These are phyloP conservation scores for Aureobasidium sp. DNA, from an alignment of 2,329 filamentous ascomycete genomes.

Conservation along the genomic window DNA sequence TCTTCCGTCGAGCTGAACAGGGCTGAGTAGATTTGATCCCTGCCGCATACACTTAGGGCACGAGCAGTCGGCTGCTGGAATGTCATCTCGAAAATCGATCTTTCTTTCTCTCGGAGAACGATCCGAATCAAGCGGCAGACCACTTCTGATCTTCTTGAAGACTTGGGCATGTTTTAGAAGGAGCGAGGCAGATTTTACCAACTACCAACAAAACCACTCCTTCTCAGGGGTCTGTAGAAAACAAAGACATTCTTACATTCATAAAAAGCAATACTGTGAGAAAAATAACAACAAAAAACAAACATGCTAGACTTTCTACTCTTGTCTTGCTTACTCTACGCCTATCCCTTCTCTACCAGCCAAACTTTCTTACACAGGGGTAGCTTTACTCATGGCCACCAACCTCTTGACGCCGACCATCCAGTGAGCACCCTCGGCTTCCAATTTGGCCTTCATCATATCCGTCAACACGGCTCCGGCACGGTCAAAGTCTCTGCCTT, in stretches of 20 bases:
- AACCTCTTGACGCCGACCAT: constrained; percentile 38
- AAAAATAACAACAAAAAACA: neutral
- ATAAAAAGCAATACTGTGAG: neutral
- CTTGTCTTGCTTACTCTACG: neutral
- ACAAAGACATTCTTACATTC: neutral
- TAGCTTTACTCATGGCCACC: constrained; percentile 33
- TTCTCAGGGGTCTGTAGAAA: too few species aligned
- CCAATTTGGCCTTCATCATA: constrained; percentile 42
- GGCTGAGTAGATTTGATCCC: neutral
- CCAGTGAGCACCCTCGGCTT: constrained; percentile 43
- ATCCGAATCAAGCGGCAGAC: neutral
- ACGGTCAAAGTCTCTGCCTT: constrained; percentile 38
- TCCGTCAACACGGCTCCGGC: constrained; percentile 39
- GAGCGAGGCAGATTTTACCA: too few species aligned
- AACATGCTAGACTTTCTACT: neutral
- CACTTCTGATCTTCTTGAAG: neutral
- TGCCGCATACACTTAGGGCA: neutral
- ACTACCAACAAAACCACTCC: too few species aligned
- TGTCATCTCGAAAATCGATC: neutral
- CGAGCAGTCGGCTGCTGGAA: neutral
- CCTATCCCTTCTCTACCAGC: neutral
- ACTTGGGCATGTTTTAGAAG: neutral
- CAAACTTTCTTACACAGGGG: constrained; percentile 18
- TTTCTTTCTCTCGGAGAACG: neutral
- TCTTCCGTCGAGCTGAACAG: constrained; percentile 4